phyloP scores from a whole-genome alignment of 2,329 filamentous ascomycete species.

The Botrytis paeoniae region DNA sequence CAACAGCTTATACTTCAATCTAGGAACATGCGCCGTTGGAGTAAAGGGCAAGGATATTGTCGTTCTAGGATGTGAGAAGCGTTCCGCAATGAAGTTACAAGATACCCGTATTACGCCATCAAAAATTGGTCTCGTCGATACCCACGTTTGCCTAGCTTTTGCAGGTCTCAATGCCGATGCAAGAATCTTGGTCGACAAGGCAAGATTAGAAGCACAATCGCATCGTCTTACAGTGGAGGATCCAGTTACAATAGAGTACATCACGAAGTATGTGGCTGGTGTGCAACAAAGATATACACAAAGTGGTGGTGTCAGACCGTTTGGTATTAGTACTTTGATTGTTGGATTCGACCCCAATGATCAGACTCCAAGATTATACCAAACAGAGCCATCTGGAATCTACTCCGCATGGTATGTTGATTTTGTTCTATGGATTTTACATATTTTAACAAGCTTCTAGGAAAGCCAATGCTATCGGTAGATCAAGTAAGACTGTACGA shows the following conservation, averaged over 20 bases:
- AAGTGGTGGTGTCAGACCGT: conserved; percentile 96
- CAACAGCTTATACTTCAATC: conserved; percentile 26
- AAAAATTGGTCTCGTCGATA: conserved; percentile 95
- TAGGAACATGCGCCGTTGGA: conserved; percentile 95
- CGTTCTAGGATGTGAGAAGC: conserved; percentile 96
- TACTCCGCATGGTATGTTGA: conserved; percentile 90
- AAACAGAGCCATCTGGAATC: conserved; percentile 98
- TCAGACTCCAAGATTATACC: conserved; percentile 84
- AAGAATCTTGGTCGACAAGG: conserved; percentile 97
- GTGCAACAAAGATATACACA: conserved; percentile 99
- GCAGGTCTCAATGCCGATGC: conserved; percentile 97
- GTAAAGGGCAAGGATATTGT: conserved; percentile 95
- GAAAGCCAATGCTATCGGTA: conserved; percentile 98
- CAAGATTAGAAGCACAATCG: conserved; percentile 92
- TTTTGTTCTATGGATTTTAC: not conserved
- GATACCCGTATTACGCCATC: conserved; percentile 98
- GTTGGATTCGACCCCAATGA: conserved; percentile 97
- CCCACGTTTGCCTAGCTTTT: conserved; percentile 94
- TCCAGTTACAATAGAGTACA: conserved; percentile 97
- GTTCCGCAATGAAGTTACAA: conserved; percentile 98
- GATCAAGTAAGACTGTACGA: conserved; percentile 97
- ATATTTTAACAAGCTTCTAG: conserved; percentile 46
- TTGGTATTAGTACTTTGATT: conserved; percentile 95
- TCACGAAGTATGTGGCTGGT: conserved; percentile 96
- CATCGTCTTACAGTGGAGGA: conserved; percentile 97